phyloP scores from a whole-genome alignment of 2,329 filamentous ascomycete species.

The Trichoderma sp. region DNA sequence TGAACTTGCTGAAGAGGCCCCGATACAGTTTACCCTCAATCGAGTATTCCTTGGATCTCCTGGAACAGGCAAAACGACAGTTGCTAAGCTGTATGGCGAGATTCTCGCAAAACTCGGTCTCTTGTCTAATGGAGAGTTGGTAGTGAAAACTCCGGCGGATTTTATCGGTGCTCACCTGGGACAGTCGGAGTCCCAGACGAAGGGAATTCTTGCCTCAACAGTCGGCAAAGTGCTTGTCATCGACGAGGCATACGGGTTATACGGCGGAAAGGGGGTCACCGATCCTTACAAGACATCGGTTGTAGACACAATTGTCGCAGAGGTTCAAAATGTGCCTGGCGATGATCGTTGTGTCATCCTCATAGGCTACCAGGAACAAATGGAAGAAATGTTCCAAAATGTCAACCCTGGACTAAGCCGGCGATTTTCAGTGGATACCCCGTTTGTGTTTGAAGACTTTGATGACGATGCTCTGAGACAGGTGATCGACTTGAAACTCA shows the following conservation, averaged over 20 bases:
- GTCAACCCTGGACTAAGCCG: conserved; percentile 67
- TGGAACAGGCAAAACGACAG: conserved; percentile 73
- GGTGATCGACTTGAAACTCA: conserved; percentile 64
- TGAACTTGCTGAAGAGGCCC: conserved; percentile 59
- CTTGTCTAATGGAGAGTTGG: conserved; percentile 66
- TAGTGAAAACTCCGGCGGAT: conserved; percentile 70
- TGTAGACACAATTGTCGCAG: conserved; percentile 70
- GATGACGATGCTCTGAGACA: conserved; percentile 51
- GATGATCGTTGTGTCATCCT: conserved; percentile 72
- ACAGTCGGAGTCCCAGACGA: conserved; percentile 67
- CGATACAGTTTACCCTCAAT: conserved; percentile 62
- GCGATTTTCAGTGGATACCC: conserved; percentile 60
- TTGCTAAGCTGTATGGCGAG: conserved; percentile 68
- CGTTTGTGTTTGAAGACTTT: conserved; percentile 70
- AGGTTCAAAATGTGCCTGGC: conserved; percentile 65
- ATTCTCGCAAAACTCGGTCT: conserved; percentile 66
- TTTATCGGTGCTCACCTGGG: conserved; percentile 65
- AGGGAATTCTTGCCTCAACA: conserved; percentile 63
- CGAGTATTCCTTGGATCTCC: conserved; percentile 68
- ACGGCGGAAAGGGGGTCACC: conserved; percentile 30
- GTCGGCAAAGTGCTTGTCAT: conserved; percentile 75
- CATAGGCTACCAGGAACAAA: conserved; percentile 66
- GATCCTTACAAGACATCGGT: conserved; percentile 59
- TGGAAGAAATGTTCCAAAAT: conserved; percentile 70
- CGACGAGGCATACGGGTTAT: conserved; percentile 73